Evolutionary conservation across 192 early-diverging fungal species (phyloP), one percentile per base, ranked within the genome.

Genomic region (Coemansia sp.): DNA sequence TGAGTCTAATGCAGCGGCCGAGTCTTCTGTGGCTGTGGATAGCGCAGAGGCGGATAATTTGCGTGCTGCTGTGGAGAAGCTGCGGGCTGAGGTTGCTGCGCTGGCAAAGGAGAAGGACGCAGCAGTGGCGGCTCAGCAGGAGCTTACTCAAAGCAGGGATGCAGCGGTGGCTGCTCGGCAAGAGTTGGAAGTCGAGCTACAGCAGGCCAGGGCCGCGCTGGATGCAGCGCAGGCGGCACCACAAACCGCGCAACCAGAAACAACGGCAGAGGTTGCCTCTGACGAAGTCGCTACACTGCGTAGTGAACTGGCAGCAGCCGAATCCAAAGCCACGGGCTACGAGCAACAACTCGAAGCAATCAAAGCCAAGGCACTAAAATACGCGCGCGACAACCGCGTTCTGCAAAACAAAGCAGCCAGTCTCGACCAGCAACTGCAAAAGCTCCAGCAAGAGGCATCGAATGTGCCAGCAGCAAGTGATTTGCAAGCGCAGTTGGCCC

Each of bases 231-330:
- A 65, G 6, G 52, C 48, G 1, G 13, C 16, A 10, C 3, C 8
- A 2, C n/a, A n/a, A n/a, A 24, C 13, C 27, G 29, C 29, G 29
- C 29, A 32, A 7, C 29, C 29, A 3, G 60, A 62, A 52, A 12
- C 53, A 64, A 56, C 59, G 0, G 24, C 5, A 0, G 70, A 11
- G 6, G 37, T 45, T 12, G 37, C 19, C 9, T 41, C 32, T 12
- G 19, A 62, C 13, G 57, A 67, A 8, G 71, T 48, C 14, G 69
- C 54, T 6, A 69, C 75, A 39, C 85, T 93, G 20, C 83, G 87
- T 61, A 66, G 83, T 13, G 67, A 82, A 27, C 51, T 85, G 16
- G 72, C 72, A 4, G 71, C 65, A 9, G 54, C 76, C 10, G 71
- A 76, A 49, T 69, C 74, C 27, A 71, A 68, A 54, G 69, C 81